Conservation (phyloP, 352 stramenopile genomes). For the Globisporangium solare region DNA sequence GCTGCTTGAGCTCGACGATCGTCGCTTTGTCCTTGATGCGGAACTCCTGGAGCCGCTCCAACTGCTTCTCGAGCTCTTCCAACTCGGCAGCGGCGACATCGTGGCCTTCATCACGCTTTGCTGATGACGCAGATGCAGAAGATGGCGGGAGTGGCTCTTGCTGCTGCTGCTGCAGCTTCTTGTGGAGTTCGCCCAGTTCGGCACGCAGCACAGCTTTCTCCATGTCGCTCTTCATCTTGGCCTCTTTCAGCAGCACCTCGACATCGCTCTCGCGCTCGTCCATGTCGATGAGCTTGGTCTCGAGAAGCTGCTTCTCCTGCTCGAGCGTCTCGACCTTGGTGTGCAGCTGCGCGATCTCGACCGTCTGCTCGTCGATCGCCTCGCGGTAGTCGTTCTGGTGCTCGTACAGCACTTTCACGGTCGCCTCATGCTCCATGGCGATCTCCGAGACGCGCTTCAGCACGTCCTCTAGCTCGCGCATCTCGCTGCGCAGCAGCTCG, state of each 20-base stretch:
- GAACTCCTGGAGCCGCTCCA: slow-evolving; percentile 63
- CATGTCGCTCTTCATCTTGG: slow-evolving; percentile 44
- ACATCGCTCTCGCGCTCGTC: slow-evolving; percentile 61
- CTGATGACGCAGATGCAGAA: too few species aligned
- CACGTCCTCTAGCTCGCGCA: slow-evolving; percentile 27
- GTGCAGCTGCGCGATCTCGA: slow-evolving; percentile 63
- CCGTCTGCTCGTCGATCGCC: slow-evolving; percentile 56
- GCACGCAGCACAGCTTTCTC: slow-evolving; percentile 42
- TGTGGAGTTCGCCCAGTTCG: slow-evolving; percentile 40
- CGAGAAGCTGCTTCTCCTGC: slow-evolving; percentile 43
- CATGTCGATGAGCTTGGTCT: slow-evolving; percentile 73
- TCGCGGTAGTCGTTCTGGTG: slow-evolving; percentile 47
- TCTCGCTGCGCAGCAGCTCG: slow-evolving; percentile 47
- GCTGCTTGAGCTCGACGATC: slow-evolving; percentile 53
- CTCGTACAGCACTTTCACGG: slow-evolving; percentile 40
- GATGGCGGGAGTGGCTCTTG: slow-evolving; percentile 2
- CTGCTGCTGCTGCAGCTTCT: slow-evolving; percentile 21
- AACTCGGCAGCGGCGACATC: slow-evolving; percentile 8
- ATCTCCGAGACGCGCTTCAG: slow-evolving; percentile 32
- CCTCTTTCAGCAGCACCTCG: slow-evolving; percentile 39
- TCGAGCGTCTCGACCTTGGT: slow-evolving; percentile 46
- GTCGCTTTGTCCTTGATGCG: slow-evolving; percentile 54
- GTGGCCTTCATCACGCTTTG: neutral
- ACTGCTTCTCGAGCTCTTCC: slow-evolving; percentile 50
- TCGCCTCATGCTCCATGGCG: slow-evolving; percentile 39